These are phyloP conservation scores for Aspergillus indologenus DNA, from an alignment of 495 filamentous ascomycete species.

Conservation along the genomic window DNA sequence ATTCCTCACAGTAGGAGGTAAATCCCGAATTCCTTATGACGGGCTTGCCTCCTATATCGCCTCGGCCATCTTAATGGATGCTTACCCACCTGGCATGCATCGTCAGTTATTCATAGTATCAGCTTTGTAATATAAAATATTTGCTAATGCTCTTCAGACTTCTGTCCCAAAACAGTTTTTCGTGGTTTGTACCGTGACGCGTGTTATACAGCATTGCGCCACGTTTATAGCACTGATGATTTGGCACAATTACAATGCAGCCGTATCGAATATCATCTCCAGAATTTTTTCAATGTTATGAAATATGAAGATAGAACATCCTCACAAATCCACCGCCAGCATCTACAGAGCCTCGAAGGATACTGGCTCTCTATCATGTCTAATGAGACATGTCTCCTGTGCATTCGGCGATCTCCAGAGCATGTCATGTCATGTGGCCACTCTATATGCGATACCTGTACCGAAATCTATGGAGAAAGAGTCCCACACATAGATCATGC, in stretches of 20 bases:
- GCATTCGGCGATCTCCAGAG: conserved; percentile 24
- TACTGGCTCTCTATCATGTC: conserved; percentile 9
- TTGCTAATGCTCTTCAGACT: conserved; percentile 11
- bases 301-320: background rate
- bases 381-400: conserved; percentile 14
- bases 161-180: conserved; percentile 19
- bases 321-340: conserved; percentile 5
- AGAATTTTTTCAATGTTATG: conserved; percentile 10
- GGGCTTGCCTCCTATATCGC: conserved; percentile 20
- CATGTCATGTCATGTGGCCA: conserved; percentile 29
- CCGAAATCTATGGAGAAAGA: conserved; percentile 17
- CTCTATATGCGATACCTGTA: conserved; percentile 29
- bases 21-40: conserved; percentile 9
- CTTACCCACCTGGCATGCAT: conserved; percentile 25
- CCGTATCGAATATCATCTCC: conserved; percentile 3
- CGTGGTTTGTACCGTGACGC: conserved; percentile 16
- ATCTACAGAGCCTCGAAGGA: conserved; percentile 2
- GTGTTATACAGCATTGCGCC: conserved; percentile 14
- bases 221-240: conserved; percentile 11
- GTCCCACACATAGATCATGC: conserved; percentile 3
- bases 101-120: conserved; percentile 13
- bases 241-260: conserved; percentile 9
- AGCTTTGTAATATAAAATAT: no score
- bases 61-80: conserved; percentile 19
- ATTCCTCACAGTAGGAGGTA: conserved; percentile 12